Conservation (phyloP, 441 rosid genomes). For the Populus hybrid region DNA sequence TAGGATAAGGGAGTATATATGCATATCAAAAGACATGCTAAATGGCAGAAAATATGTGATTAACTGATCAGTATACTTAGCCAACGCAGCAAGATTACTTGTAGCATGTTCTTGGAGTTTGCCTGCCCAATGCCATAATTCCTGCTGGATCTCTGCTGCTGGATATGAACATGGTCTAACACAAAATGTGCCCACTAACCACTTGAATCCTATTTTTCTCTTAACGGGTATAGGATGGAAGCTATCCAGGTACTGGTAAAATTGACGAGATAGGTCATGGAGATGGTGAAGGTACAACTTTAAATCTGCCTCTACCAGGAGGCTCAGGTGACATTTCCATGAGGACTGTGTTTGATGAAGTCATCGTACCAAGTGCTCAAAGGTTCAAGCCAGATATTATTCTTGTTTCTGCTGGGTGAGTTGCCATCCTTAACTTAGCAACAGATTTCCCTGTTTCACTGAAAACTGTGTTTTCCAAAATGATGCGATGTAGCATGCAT, state of each 20-base stretch:
- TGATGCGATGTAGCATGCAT: no score
- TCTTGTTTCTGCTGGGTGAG: slow-evolving; percentile 96
- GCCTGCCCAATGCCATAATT: not conserved
- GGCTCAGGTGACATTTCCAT: slow-evolving; percentile 90
- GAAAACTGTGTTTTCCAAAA: no score
- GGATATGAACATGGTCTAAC: not conserved
- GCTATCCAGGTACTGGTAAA: slow-evolving; percentile 94
- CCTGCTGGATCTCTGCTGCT: not conserved
- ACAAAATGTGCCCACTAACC: not conserved
- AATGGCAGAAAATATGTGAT: not conserved
- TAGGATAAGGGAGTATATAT: not conserved
- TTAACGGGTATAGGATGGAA: slow-evolving; percentile 59
- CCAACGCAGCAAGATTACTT: not conserved
- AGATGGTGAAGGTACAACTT: slow-evolving; percentile 85
- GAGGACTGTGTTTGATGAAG: slow-evolving; percentile 80
- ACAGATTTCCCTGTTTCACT: no score
- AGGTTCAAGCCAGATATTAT: slow-evolving; percentile 89
- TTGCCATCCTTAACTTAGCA: slow-evolving; percentile 1
- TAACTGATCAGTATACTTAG: not conserved
- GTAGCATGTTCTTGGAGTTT: not conserved
- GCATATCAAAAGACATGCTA: not conserved
- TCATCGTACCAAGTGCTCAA: slow-evolving; percentile 86
- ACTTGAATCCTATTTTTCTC: slow-evolving; percentile 10
- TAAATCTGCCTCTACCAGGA: slow-evolving; percentile 88
- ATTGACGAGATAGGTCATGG: slow-evolving; percentile 73